Percentiles rank a stretch among this genome's conserved stretches.
Conservation (phyloP, 495 filamentous ascomycete genomes). For the Penicillium psychrofluorescens region DNA sequence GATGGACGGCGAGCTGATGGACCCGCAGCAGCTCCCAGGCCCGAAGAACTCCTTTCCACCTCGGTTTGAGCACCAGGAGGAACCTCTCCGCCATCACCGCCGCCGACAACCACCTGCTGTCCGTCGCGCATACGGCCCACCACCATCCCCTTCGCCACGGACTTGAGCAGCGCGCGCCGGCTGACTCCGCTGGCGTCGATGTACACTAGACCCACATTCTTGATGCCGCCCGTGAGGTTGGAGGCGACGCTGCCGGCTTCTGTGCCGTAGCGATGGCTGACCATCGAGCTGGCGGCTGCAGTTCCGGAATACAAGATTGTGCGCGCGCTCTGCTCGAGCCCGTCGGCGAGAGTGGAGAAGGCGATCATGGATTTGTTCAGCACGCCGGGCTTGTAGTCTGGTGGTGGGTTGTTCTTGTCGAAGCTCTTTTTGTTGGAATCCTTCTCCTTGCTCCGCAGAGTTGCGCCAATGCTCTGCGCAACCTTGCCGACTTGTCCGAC, state of each 20-base stretch:
- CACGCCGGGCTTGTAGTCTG: constrained; percentile 76
- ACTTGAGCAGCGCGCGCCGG: constrained; percentile 79
- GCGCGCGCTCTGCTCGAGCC: constrained; percentile 76
- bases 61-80: constrained; percentile 13
- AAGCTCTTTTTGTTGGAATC: constrained; percentile 51
- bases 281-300: constrained; percentile 69
- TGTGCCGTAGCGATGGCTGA: constrained; percentile 74
- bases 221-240: constrained; percentile 74
- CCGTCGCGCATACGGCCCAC: constrained; percentile 79
- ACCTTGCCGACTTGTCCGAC: constrained; percentile 72
- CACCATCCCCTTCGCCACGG: constrained; percentile 97
- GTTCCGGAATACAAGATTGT: constrained; percentile 67
- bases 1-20: constrained; percentile 24
- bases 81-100: constrained; percentile 60
- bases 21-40: constrained; percentile 8
- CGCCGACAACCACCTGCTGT: constrained; percentile 79
- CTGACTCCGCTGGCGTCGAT: constrained; percentile 93
- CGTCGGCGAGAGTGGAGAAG: constrained; percentile 90
- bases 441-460: constrained; percentile 51
- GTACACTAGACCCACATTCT: constrained; percentile 96
- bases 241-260: constrained; percentile 72
- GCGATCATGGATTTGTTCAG: constrained; percentile 95
- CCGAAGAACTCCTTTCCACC: constrained; percentile 10
- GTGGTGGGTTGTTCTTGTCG: constrained; percentile 50
- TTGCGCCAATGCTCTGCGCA: constrained; percentile 84